Evolutionary conservation across 1,284 basidiomycete genomes (phyloP), one percentile per base, ranked within the genome.

Genomic region (Cutaneotrichosporon arboriforme): DNA sequence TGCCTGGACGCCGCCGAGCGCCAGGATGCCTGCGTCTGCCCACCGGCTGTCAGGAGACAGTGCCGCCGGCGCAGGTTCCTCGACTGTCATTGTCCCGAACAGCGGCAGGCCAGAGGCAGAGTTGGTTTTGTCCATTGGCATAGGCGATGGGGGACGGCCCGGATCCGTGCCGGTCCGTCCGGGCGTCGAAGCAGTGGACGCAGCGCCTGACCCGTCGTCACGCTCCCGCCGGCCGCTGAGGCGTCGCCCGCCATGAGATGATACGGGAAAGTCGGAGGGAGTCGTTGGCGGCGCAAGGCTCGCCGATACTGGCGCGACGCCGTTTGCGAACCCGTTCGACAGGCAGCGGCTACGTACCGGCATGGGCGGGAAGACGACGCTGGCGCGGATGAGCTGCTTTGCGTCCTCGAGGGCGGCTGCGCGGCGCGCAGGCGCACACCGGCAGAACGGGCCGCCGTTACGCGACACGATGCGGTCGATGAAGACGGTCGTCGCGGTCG

Each of bases 201-300:
- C 10, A 10, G 7, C 10, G 26, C 26, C 26, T 31, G 26, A 31
- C 26, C 26, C 26, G 26, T 31, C 26, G 26, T 31, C 26, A 10
- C 26, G n/a, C n/a, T n/a, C 26, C 17, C 57, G 51, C 40, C 42
- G 55, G 14, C 65, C 62, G 13, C 63, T 66, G 12, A 67, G 54
- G 23, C 66, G 57, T 3, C 68, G 59, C 9, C 62, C 58, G 3
- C 68, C 67, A 26, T 70, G 70, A 1, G 63, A 65, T 0, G 68
- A 70, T 3, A 73, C 47, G 0, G 70, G 69, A 54, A 70, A 72
- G 22, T 72, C 70, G 31, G 48, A 34, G 9, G 45, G 46, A 5
- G 22, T 47, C 36, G 35, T 20, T n/a, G 42, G 38, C 9, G 42
- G 54, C 3, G 50, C 54, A 8, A 55, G 49, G 50, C 22, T 33